Evolutionary conservation across 148 eudicot species (phyloP).

Genomic region (Amaranthus palmeri): DNA sequence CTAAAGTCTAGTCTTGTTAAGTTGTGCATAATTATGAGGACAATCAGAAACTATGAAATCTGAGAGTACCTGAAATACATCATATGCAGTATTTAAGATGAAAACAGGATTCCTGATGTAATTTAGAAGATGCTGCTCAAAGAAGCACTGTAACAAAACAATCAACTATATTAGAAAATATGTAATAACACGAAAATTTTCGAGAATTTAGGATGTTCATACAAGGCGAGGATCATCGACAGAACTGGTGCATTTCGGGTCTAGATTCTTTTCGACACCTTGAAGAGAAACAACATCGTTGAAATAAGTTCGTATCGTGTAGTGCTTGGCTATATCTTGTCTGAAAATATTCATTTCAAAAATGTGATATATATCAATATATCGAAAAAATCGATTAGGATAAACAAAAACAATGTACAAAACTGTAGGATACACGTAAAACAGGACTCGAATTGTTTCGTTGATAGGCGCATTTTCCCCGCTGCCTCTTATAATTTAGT

Average conservation of each 20-base stretch:
- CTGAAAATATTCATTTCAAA: slow-evolving; percentile 33
- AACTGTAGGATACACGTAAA: background rate
- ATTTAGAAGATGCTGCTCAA: slow-evolving; percentile 63
- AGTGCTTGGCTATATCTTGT: slow-evolving; percentile 49
- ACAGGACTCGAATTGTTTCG: too few species aligned
- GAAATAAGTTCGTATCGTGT: slow-evolving; percentile 51
- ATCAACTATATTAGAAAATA: background rate
- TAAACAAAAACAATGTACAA: background rate
- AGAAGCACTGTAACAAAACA: slow-evolving; percentile 64
- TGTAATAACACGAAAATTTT: background rate
- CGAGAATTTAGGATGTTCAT: slow-evolving; percentile 20
- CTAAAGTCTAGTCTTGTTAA: background rate
- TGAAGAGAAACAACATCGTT: slow-evolving; percentile 55
- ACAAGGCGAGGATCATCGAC: slow-evolving; percentile 49
- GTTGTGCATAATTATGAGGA: background rate
- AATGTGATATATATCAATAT: slow-evolving; percentile 10
- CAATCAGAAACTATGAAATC: background rate
- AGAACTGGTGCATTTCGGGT: slow-evolving; percentile 55
- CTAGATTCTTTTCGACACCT: slow-evolving; percentile 64
- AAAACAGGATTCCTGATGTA: slow-evolving; percentile 76
- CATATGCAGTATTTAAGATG: slow-evolving; percentile 85
- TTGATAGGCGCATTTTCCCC: too few species aligned
- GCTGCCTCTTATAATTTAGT: too few species aligned
- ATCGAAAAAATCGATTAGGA: background rate
- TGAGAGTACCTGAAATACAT: slow-evolving; percentile 69